Conservation (phyloP, 352 stramenopile genomes). For the Hyaloperonospora brassicae region DNA sequence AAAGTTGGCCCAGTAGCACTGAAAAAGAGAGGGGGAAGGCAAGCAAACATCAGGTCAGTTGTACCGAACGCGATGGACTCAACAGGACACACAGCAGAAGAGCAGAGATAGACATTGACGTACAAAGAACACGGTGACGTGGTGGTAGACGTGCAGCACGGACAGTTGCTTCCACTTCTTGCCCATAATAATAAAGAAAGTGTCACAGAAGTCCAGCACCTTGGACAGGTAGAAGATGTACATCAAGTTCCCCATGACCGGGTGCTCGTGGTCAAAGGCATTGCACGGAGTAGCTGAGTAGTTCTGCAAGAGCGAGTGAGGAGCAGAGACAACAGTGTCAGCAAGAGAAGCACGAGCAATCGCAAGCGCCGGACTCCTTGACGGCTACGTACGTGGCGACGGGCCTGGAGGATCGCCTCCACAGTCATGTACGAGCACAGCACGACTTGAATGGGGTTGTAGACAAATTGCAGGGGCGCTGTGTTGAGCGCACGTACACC, state of each 20-base stretch:
- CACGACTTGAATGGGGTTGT: constrained; percentile 93
- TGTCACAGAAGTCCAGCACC: constrained; percentile 85
- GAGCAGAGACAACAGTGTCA: constrained; percentile 10
- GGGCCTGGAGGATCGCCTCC: constrained; percentile 82
- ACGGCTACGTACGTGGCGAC: constrained; percentile 54
- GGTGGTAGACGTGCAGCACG: constrained; percentile 96
- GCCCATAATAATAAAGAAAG: constrained; percentile 93
- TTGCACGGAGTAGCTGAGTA: constrained; percentile 88
- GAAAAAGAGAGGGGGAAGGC: constrained; percentile 2
- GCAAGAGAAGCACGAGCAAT: not conserved
- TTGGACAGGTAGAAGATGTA: constrained; percentile 97
- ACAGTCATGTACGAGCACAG: constrained; percentile 92
- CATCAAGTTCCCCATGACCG: constrained; percentile 88
- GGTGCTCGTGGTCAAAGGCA: constrained; percentile 80
- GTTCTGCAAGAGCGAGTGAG: constrained; percentile 18
- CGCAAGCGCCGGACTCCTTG: not conserved
- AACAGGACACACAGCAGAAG: not conserved
- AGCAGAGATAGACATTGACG: constrained; percentile 18
- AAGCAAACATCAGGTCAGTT: constrained; percentile 13
- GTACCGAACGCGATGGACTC: not conserved
- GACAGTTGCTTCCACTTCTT: constrained; percentile 96
- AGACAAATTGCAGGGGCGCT: constrained; percentile 84
- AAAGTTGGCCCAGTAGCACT: constrained; percentile 90
- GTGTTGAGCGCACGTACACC: constrained; percentile 47
- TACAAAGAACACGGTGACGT: constrained; percentile 93